Base-by-base conservation (phyloP, 768 basidiomycete species). In the Pleurotus cornucopiae region DNA sequence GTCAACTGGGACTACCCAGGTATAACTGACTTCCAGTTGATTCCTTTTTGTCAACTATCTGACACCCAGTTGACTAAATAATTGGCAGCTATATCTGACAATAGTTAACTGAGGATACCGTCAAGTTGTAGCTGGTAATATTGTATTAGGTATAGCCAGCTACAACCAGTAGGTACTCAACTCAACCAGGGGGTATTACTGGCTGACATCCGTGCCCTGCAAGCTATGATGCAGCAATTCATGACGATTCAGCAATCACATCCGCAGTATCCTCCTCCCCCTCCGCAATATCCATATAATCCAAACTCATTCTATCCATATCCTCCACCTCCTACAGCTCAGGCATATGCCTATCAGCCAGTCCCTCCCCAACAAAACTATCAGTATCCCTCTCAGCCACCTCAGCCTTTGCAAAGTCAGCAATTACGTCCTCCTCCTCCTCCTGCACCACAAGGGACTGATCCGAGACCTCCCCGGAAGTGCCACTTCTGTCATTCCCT, bases 81-180 rank as follows among this genome's bases (percentile, higher is more conserved):
- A 4, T 2, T 2, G 21, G 21, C 4, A 21, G 21, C 2, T 21
- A 21, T 2, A 21, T 21, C 21, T 21, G 21, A 4, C 4, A 21
- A 21, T 21, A 21, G 4, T 21, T 21, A 21, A 21, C 21, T 21
- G 26, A 26, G 26, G 26, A 2, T 26, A 26, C 26, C 5, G 5
- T 26, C 26, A 26, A 26, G 26, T 26, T 2, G 5, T 26, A 97
- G 18, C 18, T 18, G 18, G 18, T 18, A 18, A 18, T 18, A 18
- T 18, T 18, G 18, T 18, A 18, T 18, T 18, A 18, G 18, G 18
- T 18, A 18, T 18, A 18, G 18, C 18, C 18, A 18, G 18, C 18
- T 18, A 18, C 18, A 18, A 18, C 18, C 18, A 18, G 18, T 18
- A 18, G 18, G 18, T 18, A 18, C 18, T 18, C 18, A 18, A 18